Evolutionary conservation across 345 rosid species (phyloP).

Genomic region (Sapria himalayana): DNA sequence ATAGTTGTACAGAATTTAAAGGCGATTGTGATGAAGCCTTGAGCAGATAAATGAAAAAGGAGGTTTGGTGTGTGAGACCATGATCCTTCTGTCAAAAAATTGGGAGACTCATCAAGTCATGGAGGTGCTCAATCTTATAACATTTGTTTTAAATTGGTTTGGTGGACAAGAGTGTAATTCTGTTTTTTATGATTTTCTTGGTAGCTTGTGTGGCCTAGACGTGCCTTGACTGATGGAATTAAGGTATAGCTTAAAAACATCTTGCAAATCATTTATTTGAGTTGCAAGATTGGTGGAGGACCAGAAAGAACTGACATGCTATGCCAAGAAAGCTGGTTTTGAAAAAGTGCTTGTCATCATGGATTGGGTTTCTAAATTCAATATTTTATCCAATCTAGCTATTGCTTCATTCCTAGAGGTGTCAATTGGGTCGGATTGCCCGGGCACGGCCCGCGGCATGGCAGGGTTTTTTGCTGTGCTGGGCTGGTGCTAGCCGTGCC

Average conservation of each 20-base stretch:
- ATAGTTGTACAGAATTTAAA: constrained; percentile 43
- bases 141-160: constrained; percentile 29
- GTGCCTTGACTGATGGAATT: constrained; percentile 43
- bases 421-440: too few species aligned
- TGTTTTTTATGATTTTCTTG: constrained; percentile 59
- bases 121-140: constrained; percentile 45
- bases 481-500: too few species aligned
- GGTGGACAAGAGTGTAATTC: constrained; percentile 28
- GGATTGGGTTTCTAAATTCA: constrained; percentile 44
- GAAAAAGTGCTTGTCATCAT: constrained; percentile 21
- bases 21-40: constrained; percentile 25
- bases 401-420: constrained; percentile 32
- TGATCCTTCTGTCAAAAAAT: constrained; percentile 26
- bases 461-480: too few species aligned
- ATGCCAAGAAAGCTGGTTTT: too few species aligned
- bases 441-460: too few species aligned
- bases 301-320: too few species aligned
- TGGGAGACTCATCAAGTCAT: constrained; percentile 26
- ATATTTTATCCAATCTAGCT: constrained; percentile 35
- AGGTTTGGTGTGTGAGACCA: constrained; percentile 70
- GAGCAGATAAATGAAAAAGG: constrained; percentile 20
- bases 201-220: constrained; percentile 48
- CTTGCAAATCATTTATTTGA: constrained; percentile 51
- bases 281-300: constrained; percentile 29
- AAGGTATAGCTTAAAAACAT: constrained; percentile 42